Base-by-base conservation (phyloP, 108 stramenopile genomes). In the Cyclotella sp. region DNA sequence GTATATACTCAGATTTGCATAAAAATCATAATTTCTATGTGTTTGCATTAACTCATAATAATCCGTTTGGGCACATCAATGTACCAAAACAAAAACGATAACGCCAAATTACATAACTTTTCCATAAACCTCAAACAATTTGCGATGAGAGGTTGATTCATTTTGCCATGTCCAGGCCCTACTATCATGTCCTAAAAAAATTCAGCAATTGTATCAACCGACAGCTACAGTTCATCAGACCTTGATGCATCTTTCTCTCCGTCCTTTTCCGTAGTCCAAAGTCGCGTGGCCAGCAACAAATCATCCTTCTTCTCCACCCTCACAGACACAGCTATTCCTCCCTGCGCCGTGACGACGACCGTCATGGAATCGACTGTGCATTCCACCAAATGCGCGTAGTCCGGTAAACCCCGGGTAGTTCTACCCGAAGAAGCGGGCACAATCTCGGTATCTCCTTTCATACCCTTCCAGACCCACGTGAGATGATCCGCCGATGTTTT, bases 191-290 rank as follows among this genome's bases (percentile, higher is more conserved):
- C n/a, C n/a, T n/a, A n/a, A n/a, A n/a, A n/a, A n/a, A n/a, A n/a
- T n/a, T n/a, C n/a, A n/a, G n/a, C n/a, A n/a, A n/a, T n/a, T n/a
- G n/a, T n/a, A n/a, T n/a, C n/a, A n/a, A n/a, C n/a, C n/a, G n/a
- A n/a, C n/a, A 6, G 18, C 58, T 59, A 59, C 27, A 59, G 27
- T 59, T 59, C 58, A 59, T 59, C 58, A 18, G 18, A n/a, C n/a
- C 53, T 19, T 15, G 58, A 16, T 30, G 58, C 11, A 3, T 29
- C 30, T 16, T 29, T 29, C 8, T 59, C 27, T 16, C 27, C 28
- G 30, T 59, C 28, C 27, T 59, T 29, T 29, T 59, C 58, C 7
- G 58, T 59, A 16, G 58, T 30, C 58, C 58, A 59, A 59, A 59
- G 58, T 18, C 16, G 27, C 7, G 27, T 59, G 9, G 8, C 58